These are phyloP conservation scores for Mycena rosella DNA, from an alignment of 768 basidiomycete species.

Conservation along the genomic window DNA sequence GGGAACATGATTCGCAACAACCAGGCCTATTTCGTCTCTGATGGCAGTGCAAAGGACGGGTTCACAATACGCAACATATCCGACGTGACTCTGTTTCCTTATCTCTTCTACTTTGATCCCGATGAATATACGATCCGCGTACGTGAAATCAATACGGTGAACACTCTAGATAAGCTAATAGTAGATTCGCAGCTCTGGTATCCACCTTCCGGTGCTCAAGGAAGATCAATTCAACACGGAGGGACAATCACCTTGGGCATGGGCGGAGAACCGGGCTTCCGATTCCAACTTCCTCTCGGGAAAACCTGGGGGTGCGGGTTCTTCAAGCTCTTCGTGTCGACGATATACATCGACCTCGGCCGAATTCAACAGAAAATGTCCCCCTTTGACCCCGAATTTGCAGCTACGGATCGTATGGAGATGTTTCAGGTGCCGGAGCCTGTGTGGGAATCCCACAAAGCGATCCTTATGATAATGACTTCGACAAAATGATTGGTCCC, in stretches of 20 bases:
- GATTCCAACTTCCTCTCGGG: not conserved
- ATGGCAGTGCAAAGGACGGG: not conserved
- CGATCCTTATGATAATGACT: too few species aligned
- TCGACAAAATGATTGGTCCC: too few species aligned
- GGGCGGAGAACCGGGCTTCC: not conserved
- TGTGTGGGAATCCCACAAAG: too few species aligned
- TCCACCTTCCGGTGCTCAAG: too few species aligned
- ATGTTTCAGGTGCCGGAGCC: too few species aligned
- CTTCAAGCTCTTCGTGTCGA: conserved; percentile 61
- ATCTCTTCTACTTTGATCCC: conserved; percentile 17
- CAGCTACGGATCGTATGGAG: too few species aligned
- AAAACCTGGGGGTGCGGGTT: conserved; percentile 44
- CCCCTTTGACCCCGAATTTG: conserved; percentile 1
- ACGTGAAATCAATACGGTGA: too few species aligned
- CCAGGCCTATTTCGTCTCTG: not conserved
- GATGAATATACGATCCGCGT: conserved; percentile 10
- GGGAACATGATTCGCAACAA: not conserved
- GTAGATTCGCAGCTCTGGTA: too few species aligned
- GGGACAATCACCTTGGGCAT: not conserved
- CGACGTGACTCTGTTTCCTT: not conserved
- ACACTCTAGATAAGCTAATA: too few species aligned
- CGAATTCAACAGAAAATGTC: conserved; percentile 47
- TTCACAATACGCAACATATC: conserved; percentile 8
- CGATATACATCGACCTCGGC: conserved; percentile 54
- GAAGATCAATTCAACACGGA: too few species aligned